phyloP scores from a whole-genome alignment of 371 early-diverging fungal genomes.

The Nematocida minor region DNA sequence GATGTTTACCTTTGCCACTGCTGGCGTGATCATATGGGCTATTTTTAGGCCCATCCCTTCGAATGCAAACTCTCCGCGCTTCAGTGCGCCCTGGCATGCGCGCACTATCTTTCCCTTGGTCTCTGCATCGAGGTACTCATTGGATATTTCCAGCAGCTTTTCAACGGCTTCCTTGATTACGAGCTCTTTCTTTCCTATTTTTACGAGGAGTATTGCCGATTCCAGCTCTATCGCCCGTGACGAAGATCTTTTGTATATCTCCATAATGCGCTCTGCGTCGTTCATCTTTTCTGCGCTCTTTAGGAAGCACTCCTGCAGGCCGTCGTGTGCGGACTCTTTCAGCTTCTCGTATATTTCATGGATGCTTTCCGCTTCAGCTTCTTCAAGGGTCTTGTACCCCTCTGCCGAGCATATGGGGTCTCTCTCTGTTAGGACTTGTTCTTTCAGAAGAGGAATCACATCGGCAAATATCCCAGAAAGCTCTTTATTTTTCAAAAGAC shows the following conservation, averaged over 20 bases:
- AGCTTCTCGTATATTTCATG: conserved; percentile 14
- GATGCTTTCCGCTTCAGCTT: conserved; percentile 1
- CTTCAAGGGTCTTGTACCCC: conserved; percentile 51
- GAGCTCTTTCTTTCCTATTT: background rate
- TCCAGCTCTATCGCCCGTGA: conserved; percentile 27
- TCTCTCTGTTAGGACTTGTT: conserved; percentile 47
- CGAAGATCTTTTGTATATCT: conserved; percentile 43
- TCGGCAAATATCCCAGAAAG: conserved; percentile 39
- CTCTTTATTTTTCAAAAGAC: conserved; percentile 38
- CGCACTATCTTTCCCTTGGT: conserved; percentile 24
- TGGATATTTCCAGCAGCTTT: conserved; percentile 41
- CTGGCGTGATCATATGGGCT: background rate
- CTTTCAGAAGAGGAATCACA: conserved; percentile 26
- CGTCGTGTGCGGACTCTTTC: conserved; percentile 26
- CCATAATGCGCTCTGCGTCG: background rate
- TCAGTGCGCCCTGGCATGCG: conserved; percentile 3
- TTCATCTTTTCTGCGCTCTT: conserved; percentile 22
- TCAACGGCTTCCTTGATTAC: conserved; percentile 43
- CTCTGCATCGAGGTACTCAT: conserved; percentile 42
- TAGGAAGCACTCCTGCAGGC: conserved; percentile 38
- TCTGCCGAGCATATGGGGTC: conserved; percentile 53
- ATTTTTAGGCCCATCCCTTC: conserved; percentile 21
- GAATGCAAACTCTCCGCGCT: conserved; percentile 34
- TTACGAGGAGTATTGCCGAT: conserved; percentile 24
- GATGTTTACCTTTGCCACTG: conserved; percentile 24